These are phyloP conservation scores for Herpetomonas tarakana DNA, from an alignment of 208 protist genomes.

Conservation along the genomic window DNA sequence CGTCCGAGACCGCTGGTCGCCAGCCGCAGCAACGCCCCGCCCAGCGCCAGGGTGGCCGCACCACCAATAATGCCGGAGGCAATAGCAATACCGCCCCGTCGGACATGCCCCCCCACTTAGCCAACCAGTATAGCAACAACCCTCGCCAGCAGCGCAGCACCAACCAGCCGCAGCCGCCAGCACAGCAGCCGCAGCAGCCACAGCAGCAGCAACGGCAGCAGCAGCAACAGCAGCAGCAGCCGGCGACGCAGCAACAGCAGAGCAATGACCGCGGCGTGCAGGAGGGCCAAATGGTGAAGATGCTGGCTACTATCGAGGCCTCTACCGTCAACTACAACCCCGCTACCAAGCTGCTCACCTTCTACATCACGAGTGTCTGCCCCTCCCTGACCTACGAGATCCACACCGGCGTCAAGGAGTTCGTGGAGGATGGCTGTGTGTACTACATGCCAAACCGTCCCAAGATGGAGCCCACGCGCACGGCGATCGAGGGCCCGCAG, in stretches of 20 bases:
- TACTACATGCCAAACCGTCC: constrained; percentile 88
- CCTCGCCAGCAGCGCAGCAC: constrained; percentile 19
- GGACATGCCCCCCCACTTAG: constrained; percentile 72
- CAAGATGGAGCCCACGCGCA: constrained; percentile 83
- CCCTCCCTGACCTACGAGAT: constrained; percentile 84
- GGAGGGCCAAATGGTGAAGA: constrained; percentile 91
- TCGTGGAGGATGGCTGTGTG: constrained; percentile 61
- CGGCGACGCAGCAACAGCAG: constrained; percentile 19
- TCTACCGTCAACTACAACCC: constrained; percentile 75
- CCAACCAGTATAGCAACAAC: constrained; percentile 61
- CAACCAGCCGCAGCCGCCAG: constrained; percentile 7
- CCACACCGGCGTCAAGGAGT: constrained; percentile 89
- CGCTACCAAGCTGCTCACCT: constrained; percentile 63
- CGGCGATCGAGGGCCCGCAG: constrained; percentile 57
- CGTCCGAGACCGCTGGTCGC: neutral
- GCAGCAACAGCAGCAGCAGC: constrained; percentile 15
- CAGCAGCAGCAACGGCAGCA: constrained; percentile 18
- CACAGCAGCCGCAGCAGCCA: neutral
- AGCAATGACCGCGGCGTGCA: constrained; percentile 52
- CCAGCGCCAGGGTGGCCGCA: neutral
- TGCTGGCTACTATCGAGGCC: constrained; percentile 85
- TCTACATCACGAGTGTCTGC: constrained; percentile 71
- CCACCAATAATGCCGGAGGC: constrained; percentile 4
- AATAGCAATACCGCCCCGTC: constrained; percentile 19
- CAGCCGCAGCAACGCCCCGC: neutral